phyloP scores from a whole-genome alignment of 2,329 filamentous ascomycete genomes.

The Lomentospora prolificans region DNA sequence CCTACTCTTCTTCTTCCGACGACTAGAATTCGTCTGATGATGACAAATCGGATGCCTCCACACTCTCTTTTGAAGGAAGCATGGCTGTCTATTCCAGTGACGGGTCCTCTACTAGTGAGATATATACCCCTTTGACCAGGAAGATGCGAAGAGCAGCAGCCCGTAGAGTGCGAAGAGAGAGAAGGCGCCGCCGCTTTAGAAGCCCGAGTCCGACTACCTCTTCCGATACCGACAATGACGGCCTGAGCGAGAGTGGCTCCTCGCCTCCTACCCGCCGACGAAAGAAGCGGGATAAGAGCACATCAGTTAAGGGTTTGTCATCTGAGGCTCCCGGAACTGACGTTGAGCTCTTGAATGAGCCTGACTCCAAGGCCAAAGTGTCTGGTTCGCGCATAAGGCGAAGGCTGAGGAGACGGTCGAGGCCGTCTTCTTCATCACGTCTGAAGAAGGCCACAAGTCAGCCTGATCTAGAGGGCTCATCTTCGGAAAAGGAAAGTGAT shows the following conservation, averaged over 20 bases:
- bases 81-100: neutral
- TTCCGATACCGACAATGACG: neutral
- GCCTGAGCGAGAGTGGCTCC: neutral
- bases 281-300: no score
- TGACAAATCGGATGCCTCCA: constrained; percentile 11
- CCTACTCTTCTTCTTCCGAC: constrained; percentile 12
- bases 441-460: constrained; percentile 8
- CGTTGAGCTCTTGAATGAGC: no score
- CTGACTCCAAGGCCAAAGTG: no score
- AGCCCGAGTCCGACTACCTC: neutral
- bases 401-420: constrained; percentile 7
- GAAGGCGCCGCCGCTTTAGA: neutral
- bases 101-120: neutral
- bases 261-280: neutral
- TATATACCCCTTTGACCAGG: neutral
- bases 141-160: neutral
- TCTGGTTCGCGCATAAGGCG: no score
- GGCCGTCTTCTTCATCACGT: constrained; percentile 8
- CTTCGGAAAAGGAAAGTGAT: constrained; percentile 15
- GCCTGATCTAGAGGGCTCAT: constrained; percentile 17
- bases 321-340: no score
- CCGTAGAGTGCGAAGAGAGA: no score
- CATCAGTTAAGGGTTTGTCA: no score
- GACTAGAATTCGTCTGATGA: constrained; percentile 14
- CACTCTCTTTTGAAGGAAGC: neutral